Conservation (phyloP, 225 moss, liverwort and hornwort genomes). For the Neckera pumila region DNA sequence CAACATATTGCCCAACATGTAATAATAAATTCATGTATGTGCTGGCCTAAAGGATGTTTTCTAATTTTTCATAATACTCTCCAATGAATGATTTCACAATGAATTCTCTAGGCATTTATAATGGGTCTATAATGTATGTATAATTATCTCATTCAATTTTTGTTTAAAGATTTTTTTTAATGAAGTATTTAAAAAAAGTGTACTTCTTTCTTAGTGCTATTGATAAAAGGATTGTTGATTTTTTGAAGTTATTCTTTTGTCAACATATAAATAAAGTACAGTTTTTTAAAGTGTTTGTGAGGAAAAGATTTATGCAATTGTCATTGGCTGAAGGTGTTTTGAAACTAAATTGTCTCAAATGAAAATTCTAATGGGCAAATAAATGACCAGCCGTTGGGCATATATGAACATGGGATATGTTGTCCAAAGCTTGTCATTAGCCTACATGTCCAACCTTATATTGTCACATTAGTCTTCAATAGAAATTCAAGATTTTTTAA, state of each 20-base stretch:
- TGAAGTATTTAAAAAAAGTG: not conserved
- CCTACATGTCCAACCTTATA: not conserved
- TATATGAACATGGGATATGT: not conserved
- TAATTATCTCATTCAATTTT: too few species aligned
- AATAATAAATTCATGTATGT: not conserved
- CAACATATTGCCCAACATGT: accelerated
- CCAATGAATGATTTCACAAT: not conserved
- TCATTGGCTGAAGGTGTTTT: not conserved
- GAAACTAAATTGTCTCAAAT: not conserved
- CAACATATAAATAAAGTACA: accelerated
- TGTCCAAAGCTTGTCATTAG: not conserved
- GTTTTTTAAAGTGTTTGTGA: not conserved
- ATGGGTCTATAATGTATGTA: not conserved
- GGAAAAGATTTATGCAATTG: not conserved
- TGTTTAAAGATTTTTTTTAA: accelerated
- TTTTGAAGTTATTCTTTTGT: not conserved
- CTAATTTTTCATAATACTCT: accelerated
- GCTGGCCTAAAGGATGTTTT: not conserved
- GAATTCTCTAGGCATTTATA: accelerated
- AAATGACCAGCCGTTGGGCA: accelerated
- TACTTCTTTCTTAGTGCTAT: not conserved
- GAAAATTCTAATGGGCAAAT: not conserved
- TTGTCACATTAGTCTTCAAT: not conserved
- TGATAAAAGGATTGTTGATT: not conserved
- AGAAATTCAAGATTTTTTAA: not conserved